Conservation (phyloP, 768 basidiomycete genomes). For the Phylloporus scabripes region DNA sequence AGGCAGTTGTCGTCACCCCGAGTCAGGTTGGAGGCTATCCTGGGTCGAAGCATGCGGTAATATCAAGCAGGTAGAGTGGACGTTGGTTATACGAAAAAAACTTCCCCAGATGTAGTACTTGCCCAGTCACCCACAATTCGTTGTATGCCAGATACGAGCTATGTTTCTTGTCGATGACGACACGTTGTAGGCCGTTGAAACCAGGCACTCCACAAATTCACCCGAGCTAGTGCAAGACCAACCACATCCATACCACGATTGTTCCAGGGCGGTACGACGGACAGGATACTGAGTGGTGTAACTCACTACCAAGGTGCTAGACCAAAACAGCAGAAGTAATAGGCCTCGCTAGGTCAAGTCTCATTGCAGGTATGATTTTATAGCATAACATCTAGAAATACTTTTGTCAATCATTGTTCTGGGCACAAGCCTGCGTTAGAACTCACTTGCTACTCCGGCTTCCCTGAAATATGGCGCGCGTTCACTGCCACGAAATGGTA, state of each 20-base stretch:
- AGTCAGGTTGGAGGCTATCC: too few relatives aligned
- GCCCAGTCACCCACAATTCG: too few relatives aligned
- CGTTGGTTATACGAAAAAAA: too few relatives aligned
- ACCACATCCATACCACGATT: slow-evolving; percentile 14
- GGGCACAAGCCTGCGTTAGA: not conserved
- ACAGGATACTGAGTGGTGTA: not conserved
- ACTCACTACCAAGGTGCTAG: slow-evolving; percentile 17
- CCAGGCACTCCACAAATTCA: not conserved
- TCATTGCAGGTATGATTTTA: not conserved
- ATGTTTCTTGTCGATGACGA: too few relatives aligned
- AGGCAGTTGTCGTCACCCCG: too few relatives aligned
- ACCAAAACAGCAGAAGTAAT: slow-evolving; percentile 8
- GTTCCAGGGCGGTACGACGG: slow-evolving; percentile 9
- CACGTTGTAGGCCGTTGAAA: too few relatives aligned
- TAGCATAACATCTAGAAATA: not conserved
- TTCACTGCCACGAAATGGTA: slow-evolving; percentile 93
- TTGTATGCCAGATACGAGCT: too few relatives aligned
- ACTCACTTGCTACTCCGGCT: slow-evolving; percentile 11
- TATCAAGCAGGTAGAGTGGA: too few relatives aligned
- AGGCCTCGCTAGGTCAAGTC: not conserved
- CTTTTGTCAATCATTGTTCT: not conserved
- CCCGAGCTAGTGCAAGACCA: slow-evolving; percentile 7
- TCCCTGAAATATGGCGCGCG: slow-evolving; percentile 41
- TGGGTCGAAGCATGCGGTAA: too few relatives aligned
- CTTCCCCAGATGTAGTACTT: too few relatives aligned